Evolutionary conservation across 2,329 filamentous ascomycete species (phyloP).

Genomic region (Arthroderma sp.): DNA sequence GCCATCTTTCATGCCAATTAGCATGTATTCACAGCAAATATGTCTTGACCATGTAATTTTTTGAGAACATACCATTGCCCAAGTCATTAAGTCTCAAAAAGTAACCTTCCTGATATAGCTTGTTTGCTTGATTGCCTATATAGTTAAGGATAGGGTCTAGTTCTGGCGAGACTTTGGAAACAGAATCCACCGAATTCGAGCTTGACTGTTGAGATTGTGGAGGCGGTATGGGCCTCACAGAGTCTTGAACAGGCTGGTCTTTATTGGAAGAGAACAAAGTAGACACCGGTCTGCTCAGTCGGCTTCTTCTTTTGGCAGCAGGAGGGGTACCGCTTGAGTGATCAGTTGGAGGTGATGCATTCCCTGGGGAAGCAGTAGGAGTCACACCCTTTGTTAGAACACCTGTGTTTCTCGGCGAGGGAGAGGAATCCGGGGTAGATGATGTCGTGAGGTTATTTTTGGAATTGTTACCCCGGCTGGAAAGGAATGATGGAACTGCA

Average conservation of each 20-base stretch:
- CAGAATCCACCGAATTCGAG: slow-evolving; percentile 27
- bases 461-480: slow-evolving; percentile 3
- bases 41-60: background rate
- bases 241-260: background rate
- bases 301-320: background rate
- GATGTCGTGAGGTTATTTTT: slow-evolving; percentile 4
- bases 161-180: slow-evolving; percentile 45
- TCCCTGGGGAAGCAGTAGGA: slow-evolving; percentile 1
- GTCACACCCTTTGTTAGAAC: slow-evolving; percentile 1
- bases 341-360: background rate
- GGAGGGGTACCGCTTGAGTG: background rate
- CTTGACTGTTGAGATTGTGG: background rate
- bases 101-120: slow-evolving; percentile 95
- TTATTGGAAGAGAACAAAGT: background rate
- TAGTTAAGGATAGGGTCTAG: slow-evolving; percentile 87
- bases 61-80: slow-evolving; percentile 59
- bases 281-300: slow-evolving; percentile 1
- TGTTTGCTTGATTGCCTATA: slow-evolving; percentile 89
- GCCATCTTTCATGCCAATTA: slow-evolving; percentile 48
- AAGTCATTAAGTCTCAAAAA: slow-evolving; percentile 94
- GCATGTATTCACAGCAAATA: too few relatives aligned
- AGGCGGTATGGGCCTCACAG: background rate
- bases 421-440: slow-evolving; percentile 1
- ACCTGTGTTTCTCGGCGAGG: background rate
- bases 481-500: slow-evolving; percentile 9